phyloP scores from a whole-genome alignment of 257 asterid species.

The Linaria vulgaris region DNA sequence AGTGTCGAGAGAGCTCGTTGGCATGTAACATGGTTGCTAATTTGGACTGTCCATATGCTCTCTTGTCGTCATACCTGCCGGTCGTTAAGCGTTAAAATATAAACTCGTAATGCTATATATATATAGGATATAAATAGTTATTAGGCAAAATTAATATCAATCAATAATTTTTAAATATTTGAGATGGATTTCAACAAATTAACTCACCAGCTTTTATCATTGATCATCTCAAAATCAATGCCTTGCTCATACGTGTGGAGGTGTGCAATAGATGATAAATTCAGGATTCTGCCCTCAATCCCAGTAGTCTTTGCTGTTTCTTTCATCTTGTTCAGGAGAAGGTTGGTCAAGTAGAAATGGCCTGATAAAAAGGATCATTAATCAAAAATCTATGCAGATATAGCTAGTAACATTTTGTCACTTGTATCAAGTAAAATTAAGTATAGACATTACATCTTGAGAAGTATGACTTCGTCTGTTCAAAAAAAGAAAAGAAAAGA shows the following conservation, averaged over 20 bases:
- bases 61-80: constrained; percentile 79
- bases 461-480: no score
- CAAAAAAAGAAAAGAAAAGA: no score
- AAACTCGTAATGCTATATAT: neutral
- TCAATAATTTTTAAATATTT: neutral
- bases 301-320: constrained; percentile 66
- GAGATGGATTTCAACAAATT: neutral
- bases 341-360: constrained; percentile 89
- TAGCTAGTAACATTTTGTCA: no score
- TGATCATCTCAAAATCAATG: constrained; percentile 58
- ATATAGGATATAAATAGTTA: neutral
- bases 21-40: constrained; percentile 79
- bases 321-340: constrained; percentile 86
- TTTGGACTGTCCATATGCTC: constrained; percentile 88
- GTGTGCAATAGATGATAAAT: constrained; percentile 82
- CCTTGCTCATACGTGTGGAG: constrained; percentile 55
- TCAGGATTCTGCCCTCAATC: constrained; percentile 79
- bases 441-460: no score
- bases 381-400: no score
- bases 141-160: neutral
- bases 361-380: constrained; percentile 41
- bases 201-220: constrained; percentile 48
- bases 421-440: no score
- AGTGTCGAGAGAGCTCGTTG: constrained; percentile 67
- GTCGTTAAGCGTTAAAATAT: constrained; percentile 5